Evolutionary conservation across 768 basidiomycete species (phyloP).

Genomic region (Boletus pseudopeckii): DNA sequence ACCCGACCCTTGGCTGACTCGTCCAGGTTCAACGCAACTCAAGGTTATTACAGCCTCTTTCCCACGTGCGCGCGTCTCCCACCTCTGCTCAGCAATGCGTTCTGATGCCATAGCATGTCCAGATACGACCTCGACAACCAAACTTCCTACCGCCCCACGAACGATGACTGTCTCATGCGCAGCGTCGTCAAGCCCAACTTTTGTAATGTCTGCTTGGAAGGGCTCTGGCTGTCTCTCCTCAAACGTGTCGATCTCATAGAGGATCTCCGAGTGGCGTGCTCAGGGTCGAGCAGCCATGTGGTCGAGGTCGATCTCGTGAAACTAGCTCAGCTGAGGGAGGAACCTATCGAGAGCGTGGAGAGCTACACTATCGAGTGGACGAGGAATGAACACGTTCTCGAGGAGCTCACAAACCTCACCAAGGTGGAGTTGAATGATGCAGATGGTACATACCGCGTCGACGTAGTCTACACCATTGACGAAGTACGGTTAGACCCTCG

Average conservation of each 20-base stretch:
- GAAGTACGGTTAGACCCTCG: slow-evolving; percentile 53
- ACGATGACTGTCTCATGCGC: slow-evolving; percentile 82
- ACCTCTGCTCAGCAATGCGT: neutral
- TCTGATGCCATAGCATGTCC: neutral
- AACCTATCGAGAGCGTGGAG: slow-evolving; percentile 33
- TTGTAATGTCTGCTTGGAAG: slow-evolving; percentile 72
- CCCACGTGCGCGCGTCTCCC: slow-evolving; percentile 55
- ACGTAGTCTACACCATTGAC: slow-evolving; percentile 51
- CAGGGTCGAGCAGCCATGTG: slow-evolving; percentile 26
- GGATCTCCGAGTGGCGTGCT: slow-evolving; percentile 40
- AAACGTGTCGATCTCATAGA: slow-evolving; percentile 62
- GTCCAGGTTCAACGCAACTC: slow-evolving; percentile 54
- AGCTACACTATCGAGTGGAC: slow-evolving; percentile 58
- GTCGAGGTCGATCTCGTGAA: slow-evolving; percentile 55
- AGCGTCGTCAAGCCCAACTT: slow-evolving; percentile 65
- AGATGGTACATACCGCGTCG: slow-evolving; percentile 42
- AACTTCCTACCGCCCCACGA: slow-evolving; percentile 77
- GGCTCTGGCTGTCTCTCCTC: slow-evolving; percentile 67
- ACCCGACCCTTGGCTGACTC: neutral
- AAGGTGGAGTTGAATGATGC: slow-evolving; percentile 37
- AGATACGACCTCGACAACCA: slow-evolving; percentile 57
- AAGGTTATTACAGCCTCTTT: slow-evolving; percentile 62
- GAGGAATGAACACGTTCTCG: slow-evolving; percentile 44
- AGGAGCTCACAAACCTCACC: slow-evolving; percentile 50
- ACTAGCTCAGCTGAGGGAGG: slow-evolving; percentile 53